Evolutionary conservation across 768 basidiomycete genomes (phyloP).

Genomic region (Boletus sensibilis): DNA sequence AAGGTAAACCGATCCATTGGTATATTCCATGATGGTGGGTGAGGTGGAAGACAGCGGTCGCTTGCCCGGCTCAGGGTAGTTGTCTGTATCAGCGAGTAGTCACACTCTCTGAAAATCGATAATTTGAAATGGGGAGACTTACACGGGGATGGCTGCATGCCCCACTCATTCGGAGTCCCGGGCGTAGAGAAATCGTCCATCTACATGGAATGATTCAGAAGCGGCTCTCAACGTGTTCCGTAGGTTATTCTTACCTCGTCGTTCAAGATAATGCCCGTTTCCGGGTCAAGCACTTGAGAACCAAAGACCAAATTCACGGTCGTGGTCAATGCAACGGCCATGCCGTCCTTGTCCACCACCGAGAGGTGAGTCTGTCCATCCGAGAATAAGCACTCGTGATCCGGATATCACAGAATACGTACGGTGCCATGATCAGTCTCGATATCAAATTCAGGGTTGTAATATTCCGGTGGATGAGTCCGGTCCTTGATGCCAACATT

Average conservation of each 20-base stretch:
- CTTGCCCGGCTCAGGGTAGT: slow-evolving; percentile 86
- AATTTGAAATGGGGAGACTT: slow-evolving; percentile 19
- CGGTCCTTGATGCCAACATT: slow-evolving; percentile 50
- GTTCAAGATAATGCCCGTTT: slow-evolving; percentile 87
- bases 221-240: neutral
- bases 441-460: slow-evolving; percentile 78
- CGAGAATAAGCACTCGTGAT: slow-evolving; percentile 5
- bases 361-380: slow-evolving; percentile 74
- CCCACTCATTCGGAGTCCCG: slow-evolving; percentile 80
- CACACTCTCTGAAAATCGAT: neutral
- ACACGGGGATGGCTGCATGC: slow-evolving; percentile 83
- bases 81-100: slow-evolving; percentile 47
- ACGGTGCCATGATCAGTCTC: slow-evolving; percentile 83
- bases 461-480: slow-evolving; percentile 82
- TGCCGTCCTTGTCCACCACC: slow-evolving; percentile 77
- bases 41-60: slow-evolving; percentile 84
- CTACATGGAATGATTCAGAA: slow-evolving; percentile 28
- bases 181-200: slow-evolving; percentile 95
- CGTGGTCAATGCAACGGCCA: slow-evolving; percentile 84
- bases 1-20: slow-evolving; percentile 69
- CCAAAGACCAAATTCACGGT: slow-evolving; percentile 92
- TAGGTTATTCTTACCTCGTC: slow-evolving; percentile 58
- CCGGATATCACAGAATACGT: neutral
- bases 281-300: slow-evolving; percentile 79
- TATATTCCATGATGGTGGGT: slow-evolving; percentile 77